Percentiles rank a stretch among this genome's conserved stretches.
These are phyloP conservation scores for Vitellaria paradoxa DNA, from an alignment of 179 eudicot genomes.

Conservation along the genomic window DNA sequence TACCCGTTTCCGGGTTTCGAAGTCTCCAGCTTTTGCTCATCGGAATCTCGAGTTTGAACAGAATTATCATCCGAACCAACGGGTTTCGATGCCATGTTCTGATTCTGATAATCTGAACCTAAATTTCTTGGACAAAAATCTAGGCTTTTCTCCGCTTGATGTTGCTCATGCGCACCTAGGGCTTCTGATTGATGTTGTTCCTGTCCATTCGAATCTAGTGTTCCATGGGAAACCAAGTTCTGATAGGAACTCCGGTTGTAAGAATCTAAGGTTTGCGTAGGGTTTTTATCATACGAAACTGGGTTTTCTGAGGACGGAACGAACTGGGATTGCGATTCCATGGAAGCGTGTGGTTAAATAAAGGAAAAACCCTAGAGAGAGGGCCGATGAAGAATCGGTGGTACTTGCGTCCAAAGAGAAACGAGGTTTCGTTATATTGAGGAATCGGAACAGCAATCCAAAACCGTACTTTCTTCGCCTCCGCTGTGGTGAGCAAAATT, in stretches of 20 bases:
- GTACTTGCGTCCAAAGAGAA: too few relatives aligned
- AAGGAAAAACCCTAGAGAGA: not conserved
- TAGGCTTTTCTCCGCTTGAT: constrained; percentile 11
- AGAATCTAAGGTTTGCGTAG: not conserved
- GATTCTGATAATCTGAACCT: constrained; percentile 4
- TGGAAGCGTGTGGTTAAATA: not conserved
- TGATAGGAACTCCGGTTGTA: not conserved
- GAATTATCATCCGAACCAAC: not conserved
- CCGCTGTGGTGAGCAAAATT: too few relatives aligned
- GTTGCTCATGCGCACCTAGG: not conserved
- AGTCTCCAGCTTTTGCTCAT: not conserved
- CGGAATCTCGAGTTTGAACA: not conserved
- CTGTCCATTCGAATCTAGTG: not conserved
- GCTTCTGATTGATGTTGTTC: not conserved
- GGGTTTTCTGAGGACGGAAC: not conserved
- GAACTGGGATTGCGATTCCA: constrained; percentile 5
- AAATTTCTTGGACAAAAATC: constrained; percentile 3
- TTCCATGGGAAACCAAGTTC: not conserved
- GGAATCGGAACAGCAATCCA: too few relatives aligned
- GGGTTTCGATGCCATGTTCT: not conserved
- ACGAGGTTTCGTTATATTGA: too few relatives aligned
- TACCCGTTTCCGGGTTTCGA: constrained; percentile 2
- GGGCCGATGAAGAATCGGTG: not conserved
- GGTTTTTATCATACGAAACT: not conserved
- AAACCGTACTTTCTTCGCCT: too few relatives aligned